Base-by-base conservation (phyloP, 495 filamentous ascomycete species). In the Apodospora peruviana region DNA sequence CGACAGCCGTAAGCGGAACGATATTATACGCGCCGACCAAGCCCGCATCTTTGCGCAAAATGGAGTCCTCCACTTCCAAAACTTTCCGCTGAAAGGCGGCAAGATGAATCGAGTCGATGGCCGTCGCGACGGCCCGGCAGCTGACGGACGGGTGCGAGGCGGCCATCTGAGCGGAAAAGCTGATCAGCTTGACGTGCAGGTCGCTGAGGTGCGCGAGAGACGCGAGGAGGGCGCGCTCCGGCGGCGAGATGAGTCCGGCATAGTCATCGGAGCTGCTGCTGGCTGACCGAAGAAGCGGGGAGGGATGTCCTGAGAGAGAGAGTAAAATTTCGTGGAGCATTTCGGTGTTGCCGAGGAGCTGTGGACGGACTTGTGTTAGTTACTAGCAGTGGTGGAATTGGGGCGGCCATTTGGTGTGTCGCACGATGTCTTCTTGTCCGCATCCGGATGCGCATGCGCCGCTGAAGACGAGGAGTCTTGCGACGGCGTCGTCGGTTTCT, bases 261-360 rank as follows among this genome's bases (percentile, higher is more conserved):
- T 73, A 53, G 50, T 37, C 8, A 55, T 65, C 56, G 36, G 72
- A 55, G 39, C 56, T 36, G 18, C 69, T 51, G 53, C 58, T 46
- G 44, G 67, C 53, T 53, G 73, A 47, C 50, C 71, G 70, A 69
- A 96, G 85, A 57, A 96, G 81, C 39, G 90, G 83, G 46, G 91
- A 96, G 21, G 88, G 84, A 69, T 95, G 88, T 44, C 91, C 91
- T 54, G 90, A 93, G 65, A 98, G 85, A 61, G 88, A 88, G 63
- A 98, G 84, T 57, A 98, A 79, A 68, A 98, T 84, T 72, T 98
- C 93, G 75, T 97, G 91, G 61, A 97, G 85, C 91, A 97, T 97
- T 67, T 64, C 76, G 56, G 24, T 12, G 29, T 43, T 36, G 44
- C 10, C 42, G n/a, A 22, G 40, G 40, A 11, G 12, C 11, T 29